A percentile compares a stretch with the other conserved stretches of the same genome.
Evolutionary conservation across 1,139 yeast species (phyloP).

Genomic region (Taphrina flavorubra): DNA sequence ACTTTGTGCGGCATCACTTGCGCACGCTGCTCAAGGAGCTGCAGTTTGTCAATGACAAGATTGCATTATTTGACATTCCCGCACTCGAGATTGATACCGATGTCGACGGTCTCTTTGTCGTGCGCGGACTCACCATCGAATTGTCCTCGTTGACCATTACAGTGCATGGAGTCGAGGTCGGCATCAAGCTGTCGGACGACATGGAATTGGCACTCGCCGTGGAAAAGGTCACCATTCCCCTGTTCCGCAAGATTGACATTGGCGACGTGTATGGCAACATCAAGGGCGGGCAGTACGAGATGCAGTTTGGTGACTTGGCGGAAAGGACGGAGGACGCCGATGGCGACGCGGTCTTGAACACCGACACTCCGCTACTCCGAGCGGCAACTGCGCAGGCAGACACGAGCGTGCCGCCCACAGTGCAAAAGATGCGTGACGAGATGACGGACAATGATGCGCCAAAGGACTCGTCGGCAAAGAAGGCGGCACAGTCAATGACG

Average conservation of each 20-base stretch:
- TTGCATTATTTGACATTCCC: slow-evolving; percentile 39
- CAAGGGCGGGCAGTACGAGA: slow-evolving; percentile 39
- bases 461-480: slow-evolving; percentile 20
- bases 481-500: slow-evolving; percentile 21
- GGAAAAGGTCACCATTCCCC: slow-evolving; percentile 27
- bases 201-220: slow-evolving; percentile 37
- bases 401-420: slow-evolving; percentile 19
- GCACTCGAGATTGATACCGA: slow-evolving; percentile 40
- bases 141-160: slow-evolving; percentile 29
- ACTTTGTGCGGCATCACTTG: slow-evolving; percentile 15
- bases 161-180: slow-evolving; percentile 38
- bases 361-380: slow-evolving; percentile 33
- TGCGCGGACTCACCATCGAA: slow-evolving; percentile 31
- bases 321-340: slow-evolving; percentile 22
- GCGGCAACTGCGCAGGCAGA: slow-evolving; percentile 29
- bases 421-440: slow-evolving; percentile 37
- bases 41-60: slow-evolving; percentile 37
- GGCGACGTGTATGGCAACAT: slow-evolving; percentile 37
- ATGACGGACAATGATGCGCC: slow-evolving; percentile 36
- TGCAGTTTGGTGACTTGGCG: slow-evolving; percentile 37
- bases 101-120: slow-evolving; percentile 39
- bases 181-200: slow-evolving; percentile 37
- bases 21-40: slow-evolving; percentile 21
- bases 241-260: slow-evolving; percentile 30
- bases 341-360: slow-evolving; percentile 35